phyloP scores from a whole-genome alignment of 2,329 filamentous ascomycete species.

The Lizonia empirigonia region DNA sequence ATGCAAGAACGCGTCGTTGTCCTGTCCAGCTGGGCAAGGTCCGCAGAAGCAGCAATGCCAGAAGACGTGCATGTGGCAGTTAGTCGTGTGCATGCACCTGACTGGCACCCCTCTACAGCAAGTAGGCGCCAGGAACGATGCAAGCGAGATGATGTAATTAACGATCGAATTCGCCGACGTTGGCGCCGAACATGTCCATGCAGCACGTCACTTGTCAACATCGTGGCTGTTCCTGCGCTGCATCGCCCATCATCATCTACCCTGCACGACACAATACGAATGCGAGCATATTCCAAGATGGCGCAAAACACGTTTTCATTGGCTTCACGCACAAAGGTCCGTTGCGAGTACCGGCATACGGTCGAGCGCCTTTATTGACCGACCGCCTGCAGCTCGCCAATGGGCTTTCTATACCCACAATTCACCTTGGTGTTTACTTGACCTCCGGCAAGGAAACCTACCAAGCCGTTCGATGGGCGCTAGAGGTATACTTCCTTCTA shows the following conservation, averaged over 20 bases:
- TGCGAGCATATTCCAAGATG: constrained; percentile 31
- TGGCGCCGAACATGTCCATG: constrained; percentile 36
- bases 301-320: constrained; percentile 48
- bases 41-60: constrained; percentile 19
- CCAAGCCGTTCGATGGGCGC: constrained; percentile 62
- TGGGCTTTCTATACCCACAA: constrained; percentile 69
- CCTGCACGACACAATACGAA: constrained; percentile 19
- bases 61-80: constrained; percentile 9
- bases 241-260: constrained; percentile 32
- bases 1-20: constrained; percentile 20
- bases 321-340: constrained; percentile 51
- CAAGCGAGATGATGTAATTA: constrained; percentile 35
- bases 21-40: constrained; percentile 21
- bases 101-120: constrained; percentile 4
- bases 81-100: constrained; percentile 11
- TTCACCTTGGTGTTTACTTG: constrained; percentile 77
- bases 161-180: constrained; percentile 20
- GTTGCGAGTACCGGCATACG: constrained; percentile 13
- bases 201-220: constrained; percentile 19
- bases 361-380: constrained; percentile 12
- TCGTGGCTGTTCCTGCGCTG: constrained; percentile 22
- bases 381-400: constrained; percentile 55
- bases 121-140: not conserved
- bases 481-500: constrained; percentile 53
- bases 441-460: constrained; percentile 67